A percentile compares a stretch with the other conserved stretches of the same genome.
Evolutionary conservation across 306 rosid species (phyloP).

Genomic region (Vigna nakashimae): DNA sequence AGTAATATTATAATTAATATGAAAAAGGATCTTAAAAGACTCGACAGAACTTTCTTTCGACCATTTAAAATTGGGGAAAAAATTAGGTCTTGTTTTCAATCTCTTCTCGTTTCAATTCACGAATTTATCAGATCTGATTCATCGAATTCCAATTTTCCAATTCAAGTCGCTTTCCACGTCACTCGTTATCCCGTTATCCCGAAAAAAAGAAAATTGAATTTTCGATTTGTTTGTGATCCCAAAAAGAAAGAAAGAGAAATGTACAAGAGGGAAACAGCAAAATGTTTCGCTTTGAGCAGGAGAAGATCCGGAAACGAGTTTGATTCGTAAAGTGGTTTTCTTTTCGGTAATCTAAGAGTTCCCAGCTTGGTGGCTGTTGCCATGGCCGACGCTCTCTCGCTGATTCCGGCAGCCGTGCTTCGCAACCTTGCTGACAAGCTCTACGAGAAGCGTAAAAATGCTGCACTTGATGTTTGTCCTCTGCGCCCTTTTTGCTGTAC

Average conservation of each 20-base stretch:
- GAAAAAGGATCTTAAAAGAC: neutral
- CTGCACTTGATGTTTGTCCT: constrained; percentile 86
- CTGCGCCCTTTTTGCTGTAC: constrained; percentile 15
- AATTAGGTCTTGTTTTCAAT: constrained; percentile 41
- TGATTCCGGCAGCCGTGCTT: constrained; percentile 74
- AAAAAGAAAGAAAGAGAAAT: neutral
- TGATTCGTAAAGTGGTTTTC: constrained; percentile 33
- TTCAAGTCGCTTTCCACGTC: constrained; percentile 51
- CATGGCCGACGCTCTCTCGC: constrained; percentile 81
- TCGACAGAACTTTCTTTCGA: constrained; percentile 13
- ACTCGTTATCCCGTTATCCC: constrained; percentile 50
- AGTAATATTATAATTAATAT: neutral
- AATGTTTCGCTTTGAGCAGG: constrained; percentile 51
- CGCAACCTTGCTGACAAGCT: constrained; percentile 97
- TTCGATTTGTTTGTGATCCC: constrained; percentile 43
- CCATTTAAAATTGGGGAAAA: neutral
- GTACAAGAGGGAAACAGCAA: neutral
- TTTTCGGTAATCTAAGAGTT: constrained; percentile 21
- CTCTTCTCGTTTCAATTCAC: constrained; percentile 8
- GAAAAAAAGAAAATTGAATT: constrained; percentile 40
- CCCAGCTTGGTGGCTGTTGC: constrained; percentile 42
- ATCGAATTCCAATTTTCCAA: constrained; percentile 19
- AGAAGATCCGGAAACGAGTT: constrained; percentile 55
- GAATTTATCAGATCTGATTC: constrained; percentile 49
- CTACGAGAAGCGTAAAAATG: constrained; percentile 98